A percentile compares a stretch with the other conserved stretches of the same genome.
These are phyloP conservation scores for Curvularia eragrostidis DNA, from an alignment of 2,329 filamentous ascomycete genomes.

Conservation along the genomic window DNA sequence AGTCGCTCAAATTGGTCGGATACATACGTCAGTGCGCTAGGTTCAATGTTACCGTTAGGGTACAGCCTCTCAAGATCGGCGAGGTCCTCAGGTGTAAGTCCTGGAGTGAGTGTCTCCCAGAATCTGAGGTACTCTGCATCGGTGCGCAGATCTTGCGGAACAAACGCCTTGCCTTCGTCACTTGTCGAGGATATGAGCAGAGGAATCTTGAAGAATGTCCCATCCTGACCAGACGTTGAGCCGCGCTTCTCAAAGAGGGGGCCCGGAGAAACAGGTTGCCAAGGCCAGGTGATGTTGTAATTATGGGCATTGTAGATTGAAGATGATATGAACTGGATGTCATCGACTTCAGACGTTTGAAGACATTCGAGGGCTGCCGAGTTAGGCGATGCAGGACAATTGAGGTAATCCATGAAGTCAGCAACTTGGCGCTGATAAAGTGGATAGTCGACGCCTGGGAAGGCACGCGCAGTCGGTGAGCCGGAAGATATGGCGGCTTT, in stretches of 20 bases:
- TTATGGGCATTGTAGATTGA: constrained; percentile 51
- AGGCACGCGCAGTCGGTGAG: constrained; percentile 45
- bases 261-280: constrained; percentile 57
- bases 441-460: constrained; percentile 42
- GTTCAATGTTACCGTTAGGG: constrained; percentile 33
- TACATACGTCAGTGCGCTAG: constrained; percentile 45
- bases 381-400: constrained; percentile 34
- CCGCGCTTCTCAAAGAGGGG: constrained; percentile 57
- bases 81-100: constrained; percentile 38
- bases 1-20: constrained; percentile 55
- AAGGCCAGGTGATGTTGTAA: constrained; percentile 57
- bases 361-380: constrained; percentile 51
- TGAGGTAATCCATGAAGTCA: constrained; percentile 40
- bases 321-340: constrained; percentile 51
- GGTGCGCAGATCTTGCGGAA: constrained; percentile 43
- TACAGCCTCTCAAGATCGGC: constrained; percentile 38
- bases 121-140: constrained; percentile 47
- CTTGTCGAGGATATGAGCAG: constrained; percentile 47
- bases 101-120: constrained; percentile 39
- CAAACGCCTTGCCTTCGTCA: constrained; percentile 45
- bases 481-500: constrained; percentile 46
- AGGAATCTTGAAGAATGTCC: constrained; percentile 46
- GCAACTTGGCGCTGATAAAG: constrained; percentile 41
- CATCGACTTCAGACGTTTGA: constrained; percentile 45
- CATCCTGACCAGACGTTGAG: constrained; percentile 46